Base-by-base conservation (phyloP, 2,329 filamentous ascomycete species). In the Aspergillus chevalieri region DNA sequence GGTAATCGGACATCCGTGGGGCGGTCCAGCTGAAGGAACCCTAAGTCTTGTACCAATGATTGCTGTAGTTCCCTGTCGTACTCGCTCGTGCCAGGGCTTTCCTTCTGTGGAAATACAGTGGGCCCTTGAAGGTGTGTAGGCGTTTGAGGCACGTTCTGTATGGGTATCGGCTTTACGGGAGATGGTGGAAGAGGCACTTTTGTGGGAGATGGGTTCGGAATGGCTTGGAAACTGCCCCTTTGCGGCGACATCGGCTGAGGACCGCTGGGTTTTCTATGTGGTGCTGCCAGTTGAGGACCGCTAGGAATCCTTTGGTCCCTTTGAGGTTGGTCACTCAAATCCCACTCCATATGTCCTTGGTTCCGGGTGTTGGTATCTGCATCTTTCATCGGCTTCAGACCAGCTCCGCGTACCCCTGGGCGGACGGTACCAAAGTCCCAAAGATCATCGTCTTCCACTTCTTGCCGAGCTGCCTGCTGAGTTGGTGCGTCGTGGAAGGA, bases 371-470 rank as follows among this genome's bases (percentile, higher is more conserved):
- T 95, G 15, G 87, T 84, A 10, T 85, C 86, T 28, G 86, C 85
- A 52, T 91, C 88, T 57, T 88, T 90, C 83, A 95, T 83, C 0
- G 83, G 77, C 57, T 86, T 79, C 44, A 88, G 74, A 3, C 85
- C 85, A 43, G 81, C 64, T 26, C 78, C 78, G 52, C 84, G 83
- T 47, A 85, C 82, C n/a, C 85, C 84, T 5, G 94, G 84, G 49
- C 91, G 81, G 47, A 98, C 89, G 0, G 93, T 98, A 41, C 93
- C 93, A 74, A 98, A 98, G 68, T 98, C 93, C 93, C 93, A 98
- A 65, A 38, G 33, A 24, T 46, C 44, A 45, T 45, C 43, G 10
- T 45, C 28, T 22, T 46, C 38, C 6, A 38, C 89, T 30, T 86
- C 79, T 50, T 84, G 79, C 1, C 75, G 69, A 7, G 42, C 30